Base-by-base conservation (phyloP, 495 filamentous ascomycete genomes). In the Aspergillus cristatus region DNA sequence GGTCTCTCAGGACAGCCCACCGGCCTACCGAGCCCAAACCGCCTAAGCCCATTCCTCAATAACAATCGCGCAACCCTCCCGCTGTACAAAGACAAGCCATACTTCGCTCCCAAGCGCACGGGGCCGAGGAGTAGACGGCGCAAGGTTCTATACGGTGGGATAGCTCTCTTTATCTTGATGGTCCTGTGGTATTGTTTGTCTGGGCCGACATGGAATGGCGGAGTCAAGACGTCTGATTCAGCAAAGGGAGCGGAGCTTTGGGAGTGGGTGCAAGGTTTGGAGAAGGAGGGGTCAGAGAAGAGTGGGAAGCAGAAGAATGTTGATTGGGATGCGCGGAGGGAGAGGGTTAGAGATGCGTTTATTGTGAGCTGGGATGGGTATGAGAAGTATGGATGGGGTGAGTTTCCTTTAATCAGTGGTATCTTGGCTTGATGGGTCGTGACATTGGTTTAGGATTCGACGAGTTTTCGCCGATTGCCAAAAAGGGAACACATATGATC, bases 71-170 rank as follows among this genome's bases (percentile, higher is more conserved):
- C 20, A 71, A 70, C 78, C 22, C 66, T 99, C 16, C 91, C 91
- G 28, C 83, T 97, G 80, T 99, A 99, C 62, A 99, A 99, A 68
- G 91, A 99, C 61, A 99, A 99, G 53, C 91, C 91, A 16, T 93
- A 86, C 54, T 71, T 68, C 29, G 48, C 57, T 20, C 65, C 67
- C 7, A 58, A 61, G 36, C 63, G 67, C 26, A 68, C 63, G 6
- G 62, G 59, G 12, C 61, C 62, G 11, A 47, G 57, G 24, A 43
- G 42, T 24, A 38, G 57, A 28, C 54, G 59, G 45, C 54, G 47
- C 26, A 52, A 43, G 12, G 32, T 62, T 1, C 35, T 58, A 11
- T 55, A 58, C 33, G 33, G 41, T 17, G 48, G 45, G 7, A 18
- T 53, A 6, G 26, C 35, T 13, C 18, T 57, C 11, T 52, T 62